These are phyloP conservation scores for Globisporangium orthogonon DNA, from an alignment of 352 stramenopile species.

Conservation along the genomic window DNA sequence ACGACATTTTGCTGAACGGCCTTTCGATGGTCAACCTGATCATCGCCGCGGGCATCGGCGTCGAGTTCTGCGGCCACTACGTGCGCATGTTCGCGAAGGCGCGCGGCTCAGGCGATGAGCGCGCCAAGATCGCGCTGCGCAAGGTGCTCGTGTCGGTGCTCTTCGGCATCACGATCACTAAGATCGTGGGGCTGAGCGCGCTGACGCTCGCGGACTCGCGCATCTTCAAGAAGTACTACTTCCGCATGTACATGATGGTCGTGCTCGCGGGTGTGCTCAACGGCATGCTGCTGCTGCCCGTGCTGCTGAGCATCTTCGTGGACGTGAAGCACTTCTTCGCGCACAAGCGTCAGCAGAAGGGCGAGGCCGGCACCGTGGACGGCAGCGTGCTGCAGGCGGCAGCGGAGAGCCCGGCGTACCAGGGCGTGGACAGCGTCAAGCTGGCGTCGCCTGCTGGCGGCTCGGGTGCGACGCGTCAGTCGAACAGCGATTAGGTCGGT, in stretches of 20 bases:
- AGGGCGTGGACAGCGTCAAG: slow-evolving; percentile 14
- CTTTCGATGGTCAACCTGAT: slow-evolving; percentile 85
- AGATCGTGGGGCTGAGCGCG: slow-evolving; percentile 27
- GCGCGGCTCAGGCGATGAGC: slow-evolving; percentile 17
- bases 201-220: slow-evolving; percentile 51
- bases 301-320: slow-evolving; percentile 46
- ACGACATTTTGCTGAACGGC: slow-evolving; percentile 71
- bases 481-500: slow-evolving; percentile 27
- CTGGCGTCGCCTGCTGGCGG: slow-evolving; percentile 9
- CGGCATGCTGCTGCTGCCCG: slow-evolving; percentile 57
- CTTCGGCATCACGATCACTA: slow-evolving; percentile 34
- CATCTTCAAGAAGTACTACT: slow-evolving; percentile 91
- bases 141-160: slow-evolving; percentile 39
- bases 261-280: slow-evolving; percentile 80
- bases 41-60: slow-evolving; percentile 68
- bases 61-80: slow-evolving; percentile 84
- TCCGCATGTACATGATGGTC: slow-evolving; percentile 88
- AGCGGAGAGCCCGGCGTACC: slow-evolving; percentile 21
- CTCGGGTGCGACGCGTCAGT: slow-evolving; percentile 16
- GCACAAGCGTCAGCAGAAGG: slow-evolving; percentile 20
- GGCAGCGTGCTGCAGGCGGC: slow-evolving; percentile 2
- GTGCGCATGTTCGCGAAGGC: slow-evolving; percentile 60
- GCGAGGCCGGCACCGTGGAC: slow-evolving; percentile 6
- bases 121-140: slow-evolving; percentile 25
- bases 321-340: slow-evolving; percentile 40